Percentiles rank a stretch among this genome's conserved stretches.
Conservation (phyloP, 2,329 filamentous ascomycete species). For the Calonectria montana region DNA sequence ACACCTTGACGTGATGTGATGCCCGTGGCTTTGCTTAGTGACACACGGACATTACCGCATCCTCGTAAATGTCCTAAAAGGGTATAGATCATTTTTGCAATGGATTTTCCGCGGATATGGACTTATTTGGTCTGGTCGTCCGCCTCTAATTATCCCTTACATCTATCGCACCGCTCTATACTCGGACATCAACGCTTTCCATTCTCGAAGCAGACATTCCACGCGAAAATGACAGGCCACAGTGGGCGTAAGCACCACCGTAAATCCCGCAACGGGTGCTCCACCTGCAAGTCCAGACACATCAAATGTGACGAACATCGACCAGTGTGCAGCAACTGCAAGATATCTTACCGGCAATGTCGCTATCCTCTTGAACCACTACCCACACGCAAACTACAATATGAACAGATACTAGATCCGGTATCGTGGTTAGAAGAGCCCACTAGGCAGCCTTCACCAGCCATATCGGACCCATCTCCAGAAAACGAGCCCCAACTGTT, state of each 20-base stretch:
- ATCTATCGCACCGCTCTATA: neutral
- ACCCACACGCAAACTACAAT: neutral
- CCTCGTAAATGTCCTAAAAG: neutral
- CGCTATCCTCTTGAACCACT: neutral
- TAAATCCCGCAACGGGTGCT: neutral
- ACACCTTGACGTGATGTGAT: neutral
- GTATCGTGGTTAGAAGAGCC: neutral
- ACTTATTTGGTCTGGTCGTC: neutral
- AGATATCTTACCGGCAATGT: neutral
- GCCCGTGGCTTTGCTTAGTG: neutral
- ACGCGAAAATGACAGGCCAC: neutral
- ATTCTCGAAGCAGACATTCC: neutral
- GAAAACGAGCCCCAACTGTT: neutral
- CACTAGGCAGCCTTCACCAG: neutral
- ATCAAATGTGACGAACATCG: neutral
- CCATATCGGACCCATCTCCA: neutral
- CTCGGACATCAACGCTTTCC: neutral
- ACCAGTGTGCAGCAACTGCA: neutral
- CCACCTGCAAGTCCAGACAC: neutral
- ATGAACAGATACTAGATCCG: neutral
- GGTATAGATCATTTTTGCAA: neutral
- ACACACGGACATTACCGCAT: neutral
- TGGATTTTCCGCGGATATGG: neutral
- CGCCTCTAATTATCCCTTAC: neutral
- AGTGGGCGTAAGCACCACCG: neutral